Evolutionary conservation across 228 moss, liverwort and hornwort species (phyloP), one percentile per base, ranked within the genome.

Genomic region (Sphagnum magellanicum): DNA sequence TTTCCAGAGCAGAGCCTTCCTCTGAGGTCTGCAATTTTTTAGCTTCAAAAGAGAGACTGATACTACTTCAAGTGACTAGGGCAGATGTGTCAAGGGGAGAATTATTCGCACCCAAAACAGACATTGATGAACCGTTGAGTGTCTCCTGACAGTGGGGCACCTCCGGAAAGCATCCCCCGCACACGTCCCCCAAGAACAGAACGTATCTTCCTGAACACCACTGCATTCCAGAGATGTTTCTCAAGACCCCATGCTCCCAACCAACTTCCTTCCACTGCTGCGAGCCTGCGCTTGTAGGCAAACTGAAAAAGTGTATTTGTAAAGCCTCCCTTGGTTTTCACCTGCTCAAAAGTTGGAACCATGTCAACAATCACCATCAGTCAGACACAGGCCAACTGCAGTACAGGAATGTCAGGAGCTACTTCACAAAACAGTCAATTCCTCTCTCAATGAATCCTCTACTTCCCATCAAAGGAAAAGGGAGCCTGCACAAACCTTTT

Each of bases 61-160:
- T 32, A 32, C 32, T 32, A 32, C 32, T 32, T 3, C 32, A 32
- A 32, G 32, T 32, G 32, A 32, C 3, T 32, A 32, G 2, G 32
- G 32, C 32, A 32, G 32, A 32, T 32, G 32, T 32, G 32, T 32
- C 32, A 32, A 32, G 32, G 32, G 32, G 32, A 32, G 32, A 32
- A 32, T 32, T 32, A 32, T 53, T 59, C 75, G 49, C 79, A 93
- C 93, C 95, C 98, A 68, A 98, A 91, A 71, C 93, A 93, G 67
- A 98, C 80, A 69, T 98, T 98, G 83, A 98, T 98, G 67, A 98
- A 98, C 67, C 93, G 85, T 73, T 98, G 98, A 48, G 98, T 98
- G 76, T 94, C 98, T 66, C 77, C 78, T 69, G 98, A 98, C 64
- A 98, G 82, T 55, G 98, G 98, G 48, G 98, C 98, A 73, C 93